Percentiles rank a stretch among this genome's conserved stretches.
These are phyloP conservation scores for Fusarium papillatum DNA, from an alignment of 2,329 filamentous ascomycete genomes.

Conservation along the genomic window DNA sequence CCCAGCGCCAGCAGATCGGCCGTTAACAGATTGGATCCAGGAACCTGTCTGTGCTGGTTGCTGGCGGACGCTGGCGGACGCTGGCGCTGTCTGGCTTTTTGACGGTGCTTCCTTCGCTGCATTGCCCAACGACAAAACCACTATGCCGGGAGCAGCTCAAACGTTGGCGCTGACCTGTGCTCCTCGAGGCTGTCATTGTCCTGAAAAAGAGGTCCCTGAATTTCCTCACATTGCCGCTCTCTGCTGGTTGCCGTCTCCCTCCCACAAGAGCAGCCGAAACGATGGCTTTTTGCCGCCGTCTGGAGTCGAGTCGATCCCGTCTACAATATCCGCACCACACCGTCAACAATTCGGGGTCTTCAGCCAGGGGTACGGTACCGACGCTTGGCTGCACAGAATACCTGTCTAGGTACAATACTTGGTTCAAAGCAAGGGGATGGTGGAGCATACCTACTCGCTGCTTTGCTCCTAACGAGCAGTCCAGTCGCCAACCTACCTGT, in stretches of 20 bases:
- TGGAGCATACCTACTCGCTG: constrained; percentile 7
- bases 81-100: constrained; percentile 21
- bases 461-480: background rate
- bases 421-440: constrained; percentile 30
- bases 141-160: constrained; percentile 24
- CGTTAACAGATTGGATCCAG: constrained; percentile 30
- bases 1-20: constrained; percentile 13
- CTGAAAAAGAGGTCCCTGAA: constrained; percentile 32
- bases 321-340: constrained; percentile 1
- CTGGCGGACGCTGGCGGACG: background rate
- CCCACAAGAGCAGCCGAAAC: constrained; percentile 15
- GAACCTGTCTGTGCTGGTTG: constrained; percentile 31
- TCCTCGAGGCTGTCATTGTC: constrained; percentile 16
- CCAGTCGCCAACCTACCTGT: background rate
- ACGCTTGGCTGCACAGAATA: constrained; percentile 33
- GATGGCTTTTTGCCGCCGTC: constrained; percentile 10
- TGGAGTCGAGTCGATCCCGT: constrained; percentile 2
- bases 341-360: constrained; percentile 32
- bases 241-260: constrained; percentile 29
- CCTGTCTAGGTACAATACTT: constrained; percentile 22
- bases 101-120: constrained; percentile 26
- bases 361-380: constrained; percentile 21
- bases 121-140: constrained; percentile 32
- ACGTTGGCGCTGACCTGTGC: constrained; percentile 36
- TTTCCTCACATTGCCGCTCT: constrained; percentile 27